phyloP scores from a whole-genome alignment of 148 eudicot species.

The Bassia scoparia region DNA sequence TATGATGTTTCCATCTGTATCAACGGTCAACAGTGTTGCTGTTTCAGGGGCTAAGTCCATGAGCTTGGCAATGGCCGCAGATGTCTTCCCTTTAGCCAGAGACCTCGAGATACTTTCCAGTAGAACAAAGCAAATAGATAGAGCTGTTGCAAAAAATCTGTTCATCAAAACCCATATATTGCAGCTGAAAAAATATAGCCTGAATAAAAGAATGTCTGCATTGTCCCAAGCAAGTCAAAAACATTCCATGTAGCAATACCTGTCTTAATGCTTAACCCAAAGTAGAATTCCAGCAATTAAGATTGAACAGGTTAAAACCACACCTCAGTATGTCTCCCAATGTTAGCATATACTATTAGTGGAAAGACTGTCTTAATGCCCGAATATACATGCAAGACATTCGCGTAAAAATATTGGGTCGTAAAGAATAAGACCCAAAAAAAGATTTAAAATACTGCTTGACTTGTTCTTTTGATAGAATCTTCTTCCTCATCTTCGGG shows the following conservation, averaged over 20 bases:
- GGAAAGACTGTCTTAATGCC: conserved; percentile 53
- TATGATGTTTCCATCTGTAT: conserved; percentile 57
- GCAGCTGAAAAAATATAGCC: conserved; percentile 80
- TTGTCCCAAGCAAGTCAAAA: conserved; percentile 83
- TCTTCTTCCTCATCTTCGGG: conserved; percentile 68
- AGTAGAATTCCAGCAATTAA: conserved; percentile 72
- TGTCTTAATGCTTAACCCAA: conserved; percentile 72
- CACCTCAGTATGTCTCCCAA: conserved; percentile 74
- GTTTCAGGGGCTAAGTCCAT: conserved; percentile 91
- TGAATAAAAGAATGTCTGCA: conserved; percentile 91
- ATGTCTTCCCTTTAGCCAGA: conserved; percentile 92
- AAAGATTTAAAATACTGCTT: conserved; percentile 55
- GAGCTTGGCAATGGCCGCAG: conserved; percentile 94
- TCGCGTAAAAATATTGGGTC: conserved; percentile 81
- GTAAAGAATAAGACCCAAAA: conserved; percentile 89
- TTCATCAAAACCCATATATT: conserved; percentile 57
- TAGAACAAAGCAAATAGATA: conserved; percentile 89
- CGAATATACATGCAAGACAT: conserved; percentile 90
- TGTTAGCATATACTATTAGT: conserved; percentile 62
- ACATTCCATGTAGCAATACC: conserved; percentile 99
- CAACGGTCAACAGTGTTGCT: conserved; percentile 58
- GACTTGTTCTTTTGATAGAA: conserved; percentile 58
- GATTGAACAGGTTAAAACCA: conserved; percentile 85
- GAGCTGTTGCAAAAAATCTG: conserved; percentile 91
- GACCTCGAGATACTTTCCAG: conserved; percentile 93